Conservation (phyloP, 352 stramenopile species). For the Elongisporangium undulatum region DNA sequence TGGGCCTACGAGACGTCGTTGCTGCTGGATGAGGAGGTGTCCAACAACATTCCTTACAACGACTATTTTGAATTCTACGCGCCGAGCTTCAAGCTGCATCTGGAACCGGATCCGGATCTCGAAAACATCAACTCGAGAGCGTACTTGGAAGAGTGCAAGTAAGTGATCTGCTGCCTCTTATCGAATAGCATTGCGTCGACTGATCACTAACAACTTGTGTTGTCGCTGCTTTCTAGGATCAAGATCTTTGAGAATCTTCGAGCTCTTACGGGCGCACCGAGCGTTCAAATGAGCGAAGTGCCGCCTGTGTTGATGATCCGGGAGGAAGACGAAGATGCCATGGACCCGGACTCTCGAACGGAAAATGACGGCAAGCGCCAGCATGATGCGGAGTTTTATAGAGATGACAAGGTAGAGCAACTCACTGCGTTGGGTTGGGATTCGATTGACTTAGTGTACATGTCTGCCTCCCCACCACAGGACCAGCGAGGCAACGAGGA, state of each 20-base stretch:
- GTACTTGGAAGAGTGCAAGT: slow-evolving; percentile 87
- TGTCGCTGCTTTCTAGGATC: slow-evolving; percentile 25
- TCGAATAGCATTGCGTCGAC: not conserved
- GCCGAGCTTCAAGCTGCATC: slow-evolving; percentile 81
- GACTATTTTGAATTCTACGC: slow-evolving; percentile 87
- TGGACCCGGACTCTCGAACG: slow-evolving; percentile 56
- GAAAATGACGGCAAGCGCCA: slow-evolving; percentile 71
- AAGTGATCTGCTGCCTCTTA: slow-evolving; percentile 9
- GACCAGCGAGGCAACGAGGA: slow-evolving; percentile 58
- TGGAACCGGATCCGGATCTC: slow-evolving; percentile 70
- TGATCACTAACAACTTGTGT: slow-evolving; percentile 1
- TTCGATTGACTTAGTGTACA: not conserved
- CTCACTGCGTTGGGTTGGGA: not conserved
- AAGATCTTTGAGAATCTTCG: slow-evolving; percentile 86
- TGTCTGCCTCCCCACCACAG: slow-evolving; percentile 6
- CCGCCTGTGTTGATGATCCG: slow-evolving; percentile 67
- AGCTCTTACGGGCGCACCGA: slow-evolving; percentile 66
- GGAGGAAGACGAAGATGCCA: slow-evolving; percentile 78
- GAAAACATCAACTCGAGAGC: slow-evolving; percentile 83
- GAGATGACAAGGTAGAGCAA: slow-evolving; percentile 53
- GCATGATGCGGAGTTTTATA: slow-evolving; percentile 82
- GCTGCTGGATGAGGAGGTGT: slow-evolving; percentile 78
- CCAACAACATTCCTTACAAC: slow-evolving; percentile 82
- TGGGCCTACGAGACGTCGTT: slow-evolving; percentile 98
- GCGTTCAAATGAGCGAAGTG: slow-evolving; percentile 76